Evolutionary conservation across 768 basidiomycete genomes (phyloP), one percentile per base, ranked within the genome.

Genomic region (Termitomyces sp.): DNA sequence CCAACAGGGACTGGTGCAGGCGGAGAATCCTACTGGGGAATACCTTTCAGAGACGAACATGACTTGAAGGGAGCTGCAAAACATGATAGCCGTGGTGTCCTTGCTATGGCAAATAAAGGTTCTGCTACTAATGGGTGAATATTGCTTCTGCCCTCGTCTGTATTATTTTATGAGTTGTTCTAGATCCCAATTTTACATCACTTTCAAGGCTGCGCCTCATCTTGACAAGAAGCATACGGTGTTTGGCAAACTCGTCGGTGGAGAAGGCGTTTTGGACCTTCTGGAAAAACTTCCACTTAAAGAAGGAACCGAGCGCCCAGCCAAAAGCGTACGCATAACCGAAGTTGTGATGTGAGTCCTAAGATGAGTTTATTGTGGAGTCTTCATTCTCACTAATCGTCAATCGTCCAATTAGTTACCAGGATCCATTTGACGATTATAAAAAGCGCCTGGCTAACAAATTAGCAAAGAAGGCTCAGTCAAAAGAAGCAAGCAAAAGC

Each of bases 21-120:
- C 9, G 97, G 97, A 5, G 79, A 92, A 62, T 93, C 91, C 6
- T 84, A 84, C 66, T 98, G 97, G 97, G 94, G 92, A 1, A 93
- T 88, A 15, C 90, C 93, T 10, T 99, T 99, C 73, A 83, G 95
- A 54, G 97, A 99, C 65, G 97, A 99, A 70, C 82, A 90, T 65
- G 88, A 91, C 64, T 64, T 90, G 57, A 93, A 92, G 66, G 88
- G 87, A 47, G 94, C 96, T 0, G 90, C 85, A 5, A 92, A 87
- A 68, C 90, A 95, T 62, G 92, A 94, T 58, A 76, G 80, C 43
- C 79, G 96, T 15, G 97, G 97, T 4, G 72, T 87, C 9, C 60
- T 99, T 38, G 88, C 92, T 2, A 98, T 98, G 97, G 97, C 97
- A 2, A 98, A 98, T 69, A 88, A 88, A 66, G 97, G 97, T 2